Evolutionary conservation across 306 rosid genomes (phyloP), one percentile per base, ranked within the genome.

Genomic region (Vicia sativa): DNA sequence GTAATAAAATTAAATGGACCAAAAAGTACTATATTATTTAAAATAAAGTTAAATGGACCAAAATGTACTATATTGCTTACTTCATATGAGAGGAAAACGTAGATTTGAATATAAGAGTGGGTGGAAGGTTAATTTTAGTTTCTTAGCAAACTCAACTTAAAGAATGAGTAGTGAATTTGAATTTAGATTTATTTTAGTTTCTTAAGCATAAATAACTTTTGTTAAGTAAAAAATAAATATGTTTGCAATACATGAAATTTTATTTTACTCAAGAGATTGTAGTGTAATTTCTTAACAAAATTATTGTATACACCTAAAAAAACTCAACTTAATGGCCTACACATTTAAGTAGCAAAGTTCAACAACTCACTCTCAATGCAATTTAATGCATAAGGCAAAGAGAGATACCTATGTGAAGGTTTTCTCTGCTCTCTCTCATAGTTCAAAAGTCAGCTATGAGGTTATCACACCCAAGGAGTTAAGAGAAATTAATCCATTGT

Each of bases 331-430:
- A 55, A 13, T 55, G 61, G 38, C 38, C 61, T 55, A 55, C 38
- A 55, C 18, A 26, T 35, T 55, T 55, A 12, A 25, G 38, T 26
- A 55, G 61, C 61, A 26, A 55, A 25, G 18, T 13, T 35, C 61
- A 55, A 55, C 61, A 55, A 55, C 61, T 10, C 55, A 26, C 2
- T 55, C 61, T 55, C 61, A 26, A 54, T 26, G 38, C 61, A 55
- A 55, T 55, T 55, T 55, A 55, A 55, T 55, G 61, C 18, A 55
- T 1, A 6, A 55, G 18, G 34, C 34, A 53, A 53, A 23, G 34
- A 53, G 58, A 23, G 38, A 25, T 16, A 54, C 38, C 15, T 54
- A 0, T 12, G 61, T 54, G 61, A 54, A 1, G 26, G 5, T 55
- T 55, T 26, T 13, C 18, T 13, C 5, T 25, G 1, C 16, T 54